phyloP scores from a whole-genome alignment of 1,284 basidiomycete genomes.

The Tylopilus sp. region DNA sequence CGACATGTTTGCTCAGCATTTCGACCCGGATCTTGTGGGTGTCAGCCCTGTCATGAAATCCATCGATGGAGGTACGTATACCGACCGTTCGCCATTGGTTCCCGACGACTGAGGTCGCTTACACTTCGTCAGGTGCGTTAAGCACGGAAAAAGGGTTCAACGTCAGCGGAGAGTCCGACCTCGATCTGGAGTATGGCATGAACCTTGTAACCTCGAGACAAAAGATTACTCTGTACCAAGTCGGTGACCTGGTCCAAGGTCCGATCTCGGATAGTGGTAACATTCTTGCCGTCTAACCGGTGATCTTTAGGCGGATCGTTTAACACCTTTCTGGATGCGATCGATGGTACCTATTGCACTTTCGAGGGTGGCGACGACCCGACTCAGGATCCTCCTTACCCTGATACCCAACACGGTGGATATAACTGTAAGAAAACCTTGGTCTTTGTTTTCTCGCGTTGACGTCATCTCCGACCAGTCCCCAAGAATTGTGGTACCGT shows the following conservation, averaged over 20 bases:
- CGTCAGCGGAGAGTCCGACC: conserved; percentile 52
- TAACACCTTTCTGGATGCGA: conserved; percentile 45
- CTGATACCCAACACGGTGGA: conserved; percentile 46
- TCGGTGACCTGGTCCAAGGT: conserved; percentile 45
- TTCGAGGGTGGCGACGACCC: conserved; percentile 62
- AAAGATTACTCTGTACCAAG: conserved; percentile 45
- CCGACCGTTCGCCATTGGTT: background rate
- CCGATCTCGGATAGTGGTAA: conserved; percentile 1
- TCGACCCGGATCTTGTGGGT: conserved; percentile 35
- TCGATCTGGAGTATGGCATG: conserved; percentile 54
- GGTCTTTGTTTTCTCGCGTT: background rate
- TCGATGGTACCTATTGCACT: conserved; percentile 53
- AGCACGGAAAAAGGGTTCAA: conserved; percentile 36
- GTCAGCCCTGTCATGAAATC: conserved; percentile 35
- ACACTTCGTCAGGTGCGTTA: conserved; percentile 26
- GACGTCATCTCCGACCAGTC: conserved; percentile 23
- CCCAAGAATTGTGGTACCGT: conserved; percentile 48
- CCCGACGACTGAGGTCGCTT: conserved; percentile 5
- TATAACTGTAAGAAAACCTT: conserved; percentile 26
- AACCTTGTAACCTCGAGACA: conserved; percentile 40
- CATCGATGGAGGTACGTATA: conserved; percentile 44
- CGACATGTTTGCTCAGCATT: conserved; percentile 42
- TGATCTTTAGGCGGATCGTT: conserved; percentile 40
- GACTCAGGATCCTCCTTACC: conserved; percentile 47
- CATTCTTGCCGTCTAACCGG: background rate